phyloP scores from a whole-genome alignment of 192 early-diverging fungal genomes.

The Coemansia sp. region DNA sequence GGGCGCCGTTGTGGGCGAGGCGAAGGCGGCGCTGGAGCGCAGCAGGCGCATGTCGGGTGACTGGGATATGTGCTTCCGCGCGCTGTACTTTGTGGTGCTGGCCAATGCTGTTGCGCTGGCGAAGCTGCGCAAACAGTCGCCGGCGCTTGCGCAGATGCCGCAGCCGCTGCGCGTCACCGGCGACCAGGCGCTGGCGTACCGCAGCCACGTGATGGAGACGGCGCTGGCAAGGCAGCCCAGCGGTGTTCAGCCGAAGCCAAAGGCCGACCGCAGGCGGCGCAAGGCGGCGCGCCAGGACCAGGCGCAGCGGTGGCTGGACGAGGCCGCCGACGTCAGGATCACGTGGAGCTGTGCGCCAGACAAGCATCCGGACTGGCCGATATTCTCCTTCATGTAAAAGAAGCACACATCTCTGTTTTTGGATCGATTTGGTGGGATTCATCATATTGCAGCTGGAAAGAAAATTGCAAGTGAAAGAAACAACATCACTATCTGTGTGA shows the following conservation, averaged over 20 bases:
- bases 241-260: not conserved
- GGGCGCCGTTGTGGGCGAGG: constrained; percentile 2
- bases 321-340: constrained; percentile 9
- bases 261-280: constrained; percentile 14
- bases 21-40: constrained; percentile 9
- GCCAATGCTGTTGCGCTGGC: constrained; percentile 30
- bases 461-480: too few species aligned
- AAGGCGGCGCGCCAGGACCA: constrained; percentile 6
- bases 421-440: too few species aligned
- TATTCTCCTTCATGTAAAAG: constrained; percentile 11
- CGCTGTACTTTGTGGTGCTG: constrained; percentile 21
- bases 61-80: constrained; percentile 4
- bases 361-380: constrained; percentile 34
- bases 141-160: not conserved
- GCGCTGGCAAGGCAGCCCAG: not conserved
- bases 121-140: constrained; percentile 1
- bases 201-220: constrained; percentile 2
- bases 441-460: too few species aligned
- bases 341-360: constrained; percentile 9
- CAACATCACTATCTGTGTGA: too few species aligned
- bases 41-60: not conserved
- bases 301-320: constrained; percentile 18
- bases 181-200: constrained; percentile 12
- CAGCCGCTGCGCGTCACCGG: constrained; percentile 15
- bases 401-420: too few species aligned